Evolutionary conservation across 148 eudicot genomes (phyloP).

Genomic region (Spergularia bocconei): DNA sequence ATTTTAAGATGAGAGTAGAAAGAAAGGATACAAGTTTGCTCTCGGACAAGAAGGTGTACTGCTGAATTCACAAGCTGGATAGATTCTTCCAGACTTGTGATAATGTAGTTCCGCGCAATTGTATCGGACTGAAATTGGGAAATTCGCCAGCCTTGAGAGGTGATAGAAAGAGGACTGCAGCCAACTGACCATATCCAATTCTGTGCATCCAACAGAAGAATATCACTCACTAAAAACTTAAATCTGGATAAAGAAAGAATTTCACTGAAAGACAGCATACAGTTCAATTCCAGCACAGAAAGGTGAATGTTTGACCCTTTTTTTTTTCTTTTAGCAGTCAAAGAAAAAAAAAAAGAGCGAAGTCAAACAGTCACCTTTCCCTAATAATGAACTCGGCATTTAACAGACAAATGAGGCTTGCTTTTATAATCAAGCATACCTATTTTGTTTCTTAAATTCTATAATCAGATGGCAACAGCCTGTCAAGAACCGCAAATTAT

Average conservation of each 20-base stretch:
- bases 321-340: neutral
- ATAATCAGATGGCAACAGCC: no score
- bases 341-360: neutral
- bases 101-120: conserved; percentile 87
- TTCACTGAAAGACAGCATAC: neutral
- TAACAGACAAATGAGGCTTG: neutral
- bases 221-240: neutral
- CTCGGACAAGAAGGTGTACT: conserved; percentile 56
- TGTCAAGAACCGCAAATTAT: no score
- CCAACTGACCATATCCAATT: conserved; percentile 98
- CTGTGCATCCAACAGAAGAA: conserved; percentile 33
- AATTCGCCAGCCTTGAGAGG: conserved; percentile 78
- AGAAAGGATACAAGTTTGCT: conserved; percentile 91
- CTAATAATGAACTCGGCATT: neutral
- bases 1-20: conserved; percentile 3
- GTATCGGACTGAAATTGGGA: conserved; percentile 80
- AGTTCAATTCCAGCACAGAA: no score
- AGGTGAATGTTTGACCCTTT: no score
- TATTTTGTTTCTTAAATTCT: neutral
- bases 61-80: conserved; percentile 81
- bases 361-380: neutral
- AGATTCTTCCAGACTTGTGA: conserved; percentile 91
- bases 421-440: neutral
- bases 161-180: conserved; percentile 74
- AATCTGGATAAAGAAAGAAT: no score